Base-by-base conservation (phyloP, 1,139 yeast species). In the Meyerozyma elateridarum region DNA sequence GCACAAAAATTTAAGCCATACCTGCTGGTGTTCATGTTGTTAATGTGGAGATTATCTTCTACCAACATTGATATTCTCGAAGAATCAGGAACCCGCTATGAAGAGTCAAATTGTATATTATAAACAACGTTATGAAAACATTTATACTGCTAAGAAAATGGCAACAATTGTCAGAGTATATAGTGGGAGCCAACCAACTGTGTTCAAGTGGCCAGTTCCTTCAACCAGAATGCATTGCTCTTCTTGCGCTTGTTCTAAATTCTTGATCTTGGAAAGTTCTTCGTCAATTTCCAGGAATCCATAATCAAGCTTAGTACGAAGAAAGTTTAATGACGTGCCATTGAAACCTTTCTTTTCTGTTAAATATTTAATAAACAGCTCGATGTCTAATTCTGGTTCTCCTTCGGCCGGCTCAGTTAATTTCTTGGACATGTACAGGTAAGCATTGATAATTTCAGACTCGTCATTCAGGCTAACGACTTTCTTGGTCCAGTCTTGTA, bases 21-120 rank as follows among this genome's bases (percentile, higher is more conserved):
- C 51, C 61, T 81, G 40, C 70, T 84, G 17, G 72, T 78, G 3
- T 72, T 84, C 35, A 85, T 83, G 83, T 52, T 83, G 52, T 47
- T 85, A 5, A 56, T 85, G 46, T 88, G 96, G 96, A 65, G 87
- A 42, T 49, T 82, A 27, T 63, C 80, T 14, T 56, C 74, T 22
- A 76, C 85, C 3, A 70, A 74, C 40, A 64, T 80, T 20, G 81
- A 75, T 9, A 76, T 75, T 4, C 50, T 54, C 33, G 61, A 58
- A 33, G 9, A 17, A n/a, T n/a, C n/a, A n/a, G n/a, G n/a, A n/a
- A n/a, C n/a, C n/a, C n/a, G n/a, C n/a, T n/a, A n/a, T n/a, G n/a
- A n/a, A n/a, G n/a, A n/a, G n/a, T n/a, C n/a, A n/a, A n/a, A n/a
- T n/a, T n/a, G n/a, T n/a, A n/a, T n/a, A n/a, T n/a, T n/a, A n/a